Conservation (phyloP, 495 filamentous ascomycete species). For the Evansstolkia leycettana region DNA sequence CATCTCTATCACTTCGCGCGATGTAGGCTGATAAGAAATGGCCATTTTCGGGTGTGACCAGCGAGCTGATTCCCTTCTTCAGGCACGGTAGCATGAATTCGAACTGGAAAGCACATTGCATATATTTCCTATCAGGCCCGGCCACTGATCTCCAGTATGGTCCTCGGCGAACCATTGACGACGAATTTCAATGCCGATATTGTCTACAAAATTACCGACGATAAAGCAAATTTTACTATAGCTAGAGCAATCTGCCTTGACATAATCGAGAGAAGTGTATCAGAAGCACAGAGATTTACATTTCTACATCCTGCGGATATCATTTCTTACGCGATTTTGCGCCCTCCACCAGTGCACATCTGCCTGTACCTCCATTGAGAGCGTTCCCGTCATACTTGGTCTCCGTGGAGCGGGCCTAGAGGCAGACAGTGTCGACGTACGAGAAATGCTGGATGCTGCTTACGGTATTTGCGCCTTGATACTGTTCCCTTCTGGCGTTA, state of each 20-base stretch:
- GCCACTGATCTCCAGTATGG: slow-evolving; percentile 7
- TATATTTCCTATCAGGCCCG: slow-evolving; percentile 7
- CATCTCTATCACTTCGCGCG: slow-evolving; percentile 5
- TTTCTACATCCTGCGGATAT: slow-evolving; percentile 42
- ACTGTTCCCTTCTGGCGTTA: slow-evolving; percentile 46
- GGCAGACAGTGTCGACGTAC: slow-evolving; percentile 31
- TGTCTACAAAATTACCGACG: slow-evolving; percentile 2
- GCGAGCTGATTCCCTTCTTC: neutral
- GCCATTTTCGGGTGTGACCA: slow-evolving; percentile 1
- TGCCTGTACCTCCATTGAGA: slow-evolving; percentile 8
- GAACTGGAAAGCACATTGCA: slow-evolving; percentile 3
- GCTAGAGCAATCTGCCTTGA: slow-evolving; percentile 3
- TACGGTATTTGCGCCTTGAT: slow-evolving; percentile 44
- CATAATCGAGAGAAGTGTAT: slow-evolving; percentile 12
- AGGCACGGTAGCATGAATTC: slow-evolving; percentile 1
- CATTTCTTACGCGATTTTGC: slow-evolving; percentile 50
- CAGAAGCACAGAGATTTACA: slow-evolving; percentile 42
- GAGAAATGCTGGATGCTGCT: slow-evolving; percentile 34
- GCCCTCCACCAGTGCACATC: slow-evolving; percentile 35
- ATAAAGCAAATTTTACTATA: neutral
- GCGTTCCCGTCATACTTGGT: slow-evolving; percentile 31
- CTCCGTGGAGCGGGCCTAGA: slow-evolving; percentile 50
- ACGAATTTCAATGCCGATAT: slow-evolving; percentile 4
- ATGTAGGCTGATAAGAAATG: slow-evolving; percentile 5
- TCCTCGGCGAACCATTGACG: neutral